Base-by-base conservation (phyloP, 2,329 filamentous ascomycete genomes). In the Colletotrichum zoysiae region DNA sequence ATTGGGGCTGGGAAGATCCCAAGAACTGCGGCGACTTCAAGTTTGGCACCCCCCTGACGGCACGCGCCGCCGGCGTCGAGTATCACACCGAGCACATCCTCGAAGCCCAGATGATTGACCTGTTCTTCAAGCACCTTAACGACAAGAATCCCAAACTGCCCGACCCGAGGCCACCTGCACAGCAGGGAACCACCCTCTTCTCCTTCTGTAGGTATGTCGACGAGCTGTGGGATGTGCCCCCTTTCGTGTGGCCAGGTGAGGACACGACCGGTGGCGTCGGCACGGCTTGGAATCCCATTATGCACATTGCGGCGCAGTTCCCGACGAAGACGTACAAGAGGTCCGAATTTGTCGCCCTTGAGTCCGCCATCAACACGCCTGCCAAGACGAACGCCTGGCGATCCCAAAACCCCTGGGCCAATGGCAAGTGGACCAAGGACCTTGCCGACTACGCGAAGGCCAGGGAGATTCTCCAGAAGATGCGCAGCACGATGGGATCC, bases 81-180 rank as follows among this genome's bases (percentile, higher is more conserved):
- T 74, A 73, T 55, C 58, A 72, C 66, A 57, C 62, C 1, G 74
- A 75, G 67, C 74, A 75, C 57, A 50, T 75, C 30, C 67, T 75
- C 23, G 74, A 75, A 61, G 71, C 67, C 51, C 74, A 75, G 65
- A 63, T 75, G 69, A 56, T 74, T 16, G 42, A 65, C 26, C 57
- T 60, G 3, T 74, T 75, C 70, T 73, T 74, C 69, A 1, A 69
- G 4, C 6, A 74, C 38, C 46, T 73, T 35, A 16, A 68, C 57
- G 20, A 51, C 33, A 60, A 55, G 51, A 62, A 61, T 44, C 23
- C 44, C n/a, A 61, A 16, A 5, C 59, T 40, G 23, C 59, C 59
- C 30, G 59, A 62, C 46, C 59, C 59, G 20, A 42, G 18, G 59
- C 59, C 59, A 16, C 14, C 14, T 51, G 59, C 46, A 3, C 1